A percentile compares a stretch with the other conserved stretches of the same genome.
phyloP scores from a whole-genome alignment of 129 eudicot genomes.

The Arctium minus region DNA sequence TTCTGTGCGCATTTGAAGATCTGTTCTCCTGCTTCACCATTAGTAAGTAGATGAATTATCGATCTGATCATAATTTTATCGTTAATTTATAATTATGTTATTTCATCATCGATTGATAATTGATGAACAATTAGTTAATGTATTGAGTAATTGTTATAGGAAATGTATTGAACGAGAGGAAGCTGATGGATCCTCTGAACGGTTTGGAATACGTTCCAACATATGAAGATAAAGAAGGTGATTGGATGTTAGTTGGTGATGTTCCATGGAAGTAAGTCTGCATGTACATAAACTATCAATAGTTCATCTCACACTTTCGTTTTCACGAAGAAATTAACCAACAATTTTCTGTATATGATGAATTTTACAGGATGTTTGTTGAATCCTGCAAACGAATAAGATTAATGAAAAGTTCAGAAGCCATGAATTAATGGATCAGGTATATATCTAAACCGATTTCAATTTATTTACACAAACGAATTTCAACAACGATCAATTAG shows the following conservation, averaged over 20 bases:
- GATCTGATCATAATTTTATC: background rate
- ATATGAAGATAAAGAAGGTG: conserved; percentile 92
- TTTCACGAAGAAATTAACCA: background rate
- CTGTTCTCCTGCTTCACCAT: conserved; percentile 61
- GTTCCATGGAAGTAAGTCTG: conserved; percentile 93
- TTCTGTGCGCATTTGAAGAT: conserved; percentile 51
- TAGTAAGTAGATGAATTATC: conserved; percentile 24
- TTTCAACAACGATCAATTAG: too few relatives aligned
- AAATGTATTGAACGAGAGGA: conserved; percentile 44
- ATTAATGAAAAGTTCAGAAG: conserved; percentile 66
- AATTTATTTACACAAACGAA: background rate
- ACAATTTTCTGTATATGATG: background rate
- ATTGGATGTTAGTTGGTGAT: conserved; percentile 90
- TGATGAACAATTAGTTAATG: background rate
- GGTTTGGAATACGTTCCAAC: conserved; percentile 77
- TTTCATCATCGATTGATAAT: background rate
- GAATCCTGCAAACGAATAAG: conserved; percentile 80
- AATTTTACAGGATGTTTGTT: conserved; percentile 68
- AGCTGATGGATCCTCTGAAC: conserved; percentile 57
- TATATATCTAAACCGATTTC: background rate
- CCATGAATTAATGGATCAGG: conserved; percentile 44
- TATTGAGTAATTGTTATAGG: background rate
- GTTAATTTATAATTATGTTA: background rate
- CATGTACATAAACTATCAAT: background rate
- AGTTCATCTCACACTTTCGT: background rate